Conservation (phyloP, 2,329 filamentous ascomycete genomes). For the Falciphora oryzae region DNA sequence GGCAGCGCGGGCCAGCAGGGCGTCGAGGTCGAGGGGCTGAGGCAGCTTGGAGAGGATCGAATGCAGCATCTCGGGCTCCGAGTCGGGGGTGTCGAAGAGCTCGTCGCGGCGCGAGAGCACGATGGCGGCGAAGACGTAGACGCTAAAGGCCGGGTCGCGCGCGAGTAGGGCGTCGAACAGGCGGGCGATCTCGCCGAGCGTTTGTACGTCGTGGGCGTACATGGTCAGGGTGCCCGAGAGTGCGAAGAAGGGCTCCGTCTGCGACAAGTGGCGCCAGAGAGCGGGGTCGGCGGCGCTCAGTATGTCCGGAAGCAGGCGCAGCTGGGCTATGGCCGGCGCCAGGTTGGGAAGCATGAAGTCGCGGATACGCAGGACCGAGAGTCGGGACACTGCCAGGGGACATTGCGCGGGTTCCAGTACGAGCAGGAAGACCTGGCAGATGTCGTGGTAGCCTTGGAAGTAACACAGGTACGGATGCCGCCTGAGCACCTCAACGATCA, state of each 20-base stretch:
- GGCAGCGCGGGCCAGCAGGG: slow-evolving; percentile 61
- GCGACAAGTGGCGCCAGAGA: slow-evolving; percentile 69
- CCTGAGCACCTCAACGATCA: slow-evolving; percentile 78
- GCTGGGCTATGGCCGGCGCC: slow-evolving; percentile 72
- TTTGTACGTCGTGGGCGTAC: slow-evolving; percentile 93
- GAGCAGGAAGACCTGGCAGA: slow-evolving; percentile 89
- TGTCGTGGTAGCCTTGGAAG: slow-evolving; percentile 98
- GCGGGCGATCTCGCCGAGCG: slow-evolving; percentile 80
- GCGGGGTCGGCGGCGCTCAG: slow-evolving; percentile 64
- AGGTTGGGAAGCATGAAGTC: slow-evolving; percentile 97
- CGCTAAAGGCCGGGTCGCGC: slow-evolving; percentile 75
- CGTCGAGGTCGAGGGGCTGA: slow-evolving; percentile 71
- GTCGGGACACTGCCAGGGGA: slow-evolving; percentile 62
- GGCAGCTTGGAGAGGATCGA: slow-evolving; percentile 84
- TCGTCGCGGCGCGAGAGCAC: slow-evolving; percentile 75
- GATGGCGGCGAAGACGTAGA: slow-evolving; percentile 91
- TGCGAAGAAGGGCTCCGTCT: slow-evolving; percentile 83
- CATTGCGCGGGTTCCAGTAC: slow-evolving; percentile 65
- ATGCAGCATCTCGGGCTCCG: slow-evolving; percentile 91
- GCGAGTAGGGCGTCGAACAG: slow-evolving; percentile 91
- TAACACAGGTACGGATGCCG: slow-evolving; percentile 81
- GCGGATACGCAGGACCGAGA: slow-evolving; percentile 84
- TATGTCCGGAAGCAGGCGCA: slow-evolving; percentile 82
- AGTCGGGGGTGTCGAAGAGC: slow-evolving; percentile 73
- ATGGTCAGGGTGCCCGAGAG: slow-evolving; percentile 90